phyloP scores from a whole-genome alignment of 2,329 filamentous ascomycete species.

The Nigrospora sphaerica region DNA sequence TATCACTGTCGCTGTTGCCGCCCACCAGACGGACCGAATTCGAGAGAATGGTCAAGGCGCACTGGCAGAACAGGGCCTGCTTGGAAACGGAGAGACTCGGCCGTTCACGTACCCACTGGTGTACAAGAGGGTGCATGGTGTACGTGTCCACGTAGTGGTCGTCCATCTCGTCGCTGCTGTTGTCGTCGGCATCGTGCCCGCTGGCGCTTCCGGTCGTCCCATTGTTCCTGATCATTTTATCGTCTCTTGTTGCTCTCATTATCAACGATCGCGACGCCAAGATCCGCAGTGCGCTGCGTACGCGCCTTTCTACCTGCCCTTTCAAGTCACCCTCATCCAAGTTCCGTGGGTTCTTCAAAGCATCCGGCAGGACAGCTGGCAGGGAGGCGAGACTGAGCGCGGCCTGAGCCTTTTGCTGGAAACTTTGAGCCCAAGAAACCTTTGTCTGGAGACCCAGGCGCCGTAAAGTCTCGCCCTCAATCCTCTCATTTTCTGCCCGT shows the following conservation, averaged over 20 bases:
- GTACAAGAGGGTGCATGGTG: conserved; percentile 8
- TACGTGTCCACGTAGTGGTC: background rate
- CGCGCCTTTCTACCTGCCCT: background rate
- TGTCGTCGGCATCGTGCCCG: background rate
- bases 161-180: background rate
- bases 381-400: background rate
- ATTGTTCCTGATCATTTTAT: too few species aligned
- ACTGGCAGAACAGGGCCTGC: conserved; percentile 7
- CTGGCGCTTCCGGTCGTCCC: too few species aligned
- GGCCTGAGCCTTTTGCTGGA: background rate
- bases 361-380: background rate
- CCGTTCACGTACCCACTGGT: conserved; percentile 8
- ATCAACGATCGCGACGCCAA: conserved; percentile 2
- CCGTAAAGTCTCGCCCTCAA: background rate
- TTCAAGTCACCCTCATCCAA: background rate
- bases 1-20: conserved; percentile 4
- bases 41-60: conserved; percentile 5
- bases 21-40: background rate
- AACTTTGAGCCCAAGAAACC: background rate
- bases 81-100: background rate
- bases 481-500: background rate
- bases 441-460: background rate
- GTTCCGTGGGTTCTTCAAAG: background rate
- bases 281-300: conserved; percentile 1
- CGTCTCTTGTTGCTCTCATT: background rate